phyloP scores from a whole-genome alignment of 31 red algal species.

The Bonnemaisonia californica region DNA sequence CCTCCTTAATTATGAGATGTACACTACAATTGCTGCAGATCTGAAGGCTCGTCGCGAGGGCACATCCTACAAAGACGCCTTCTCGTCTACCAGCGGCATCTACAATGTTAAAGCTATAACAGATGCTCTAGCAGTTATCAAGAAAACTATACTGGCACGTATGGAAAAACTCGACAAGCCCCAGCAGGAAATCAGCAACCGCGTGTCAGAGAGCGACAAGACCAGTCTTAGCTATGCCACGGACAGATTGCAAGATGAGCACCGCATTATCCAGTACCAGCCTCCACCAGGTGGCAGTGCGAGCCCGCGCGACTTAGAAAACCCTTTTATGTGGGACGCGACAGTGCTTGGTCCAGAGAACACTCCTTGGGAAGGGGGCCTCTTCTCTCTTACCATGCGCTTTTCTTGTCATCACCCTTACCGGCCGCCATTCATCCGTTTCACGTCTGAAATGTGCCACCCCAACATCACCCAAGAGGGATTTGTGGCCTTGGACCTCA shows the following conservation, averaged over 20 bases:
- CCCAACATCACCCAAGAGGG: constrained; percentile 76
- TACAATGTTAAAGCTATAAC: constrained; percentile 47
- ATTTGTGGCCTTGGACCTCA: constrained; percentile 64
- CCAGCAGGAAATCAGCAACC: constrained; percentile 12
- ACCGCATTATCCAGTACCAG: constrained; percentile 45
- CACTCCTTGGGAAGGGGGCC: constrained; percentile 79
- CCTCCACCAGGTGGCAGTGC: constrained; percentile 69
- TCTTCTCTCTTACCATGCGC: constrained; percentile 59
- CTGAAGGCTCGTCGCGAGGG: constrained; percentile 42
- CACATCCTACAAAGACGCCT: constrained; percentile 55
- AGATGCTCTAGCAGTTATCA: constrained; percentile 17
- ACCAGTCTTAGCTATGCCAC: constrained; percentile 47
- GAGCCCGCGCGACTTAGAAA: constrained; percentile 59
- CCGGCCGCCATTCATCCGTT: constrained; percentile 70
- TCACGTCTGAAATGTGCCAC: constrained; percentile 64
- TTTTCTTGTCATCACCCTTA: constrained; percentile 73
- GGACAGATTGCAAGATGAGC: constrained; percentile 72
- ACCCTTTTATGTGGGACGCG: constrained; percentile 76
- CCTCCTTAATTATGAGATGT: constrained; percentile 78
- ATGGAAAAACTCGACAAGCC: constrained; percentile 52
- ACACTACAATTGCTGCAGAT: constrained; percentile 51
- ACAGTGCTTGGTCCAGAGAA: constrained; percentile 76
- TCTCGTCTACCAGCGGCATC: constrained; percentile 45
- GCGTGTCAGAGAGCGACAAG: constrained; percentile 14
- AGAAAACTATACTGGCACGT: constrained; percentile 54